phyloP scores from a whole-genome alignment of 1,284 basidiomycete genomes.

The Fomes fomentarius region DNA sequence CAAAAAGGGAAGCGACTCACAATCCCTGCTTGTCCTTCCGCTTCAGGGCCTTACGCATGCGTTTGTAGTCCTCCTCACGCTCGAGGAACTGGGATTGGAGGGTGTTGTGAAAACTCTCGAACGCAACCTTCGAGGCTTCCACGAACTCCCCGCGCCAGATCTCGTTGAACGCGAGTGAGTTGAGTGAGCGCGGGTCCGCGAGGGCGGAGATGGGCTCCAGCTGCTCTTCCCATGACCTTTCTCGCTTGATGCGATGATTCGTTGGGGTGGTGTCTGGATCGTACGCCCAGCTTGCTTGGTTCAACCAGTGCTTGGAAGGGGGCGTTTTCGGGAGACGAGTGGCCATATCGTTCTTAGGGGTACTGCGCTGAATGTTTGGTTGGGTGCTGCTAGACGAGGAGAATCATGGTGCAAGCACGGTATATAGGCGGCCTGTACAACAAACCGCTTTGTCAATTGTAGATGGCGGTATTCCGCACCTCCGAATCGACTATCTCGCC shows the following conservation, averaged over 20 bases:
- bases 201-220: conserved; percentile 5
- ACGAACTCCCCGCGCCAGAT: conserved; percentile 7
- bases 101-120: not conserved
- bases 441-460: too few relatives aligned
- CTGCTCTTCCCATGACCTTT: conserved; percentile 18
- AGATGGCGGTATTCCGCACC: too few relatives aligned
- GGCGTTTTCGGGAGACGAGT: too few relatives aligned
- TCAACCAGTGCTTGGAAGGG: too few relatives aligned
- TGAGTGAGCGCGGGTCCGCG: conserved; percentile 14
- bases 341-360: too few relatives aligned
- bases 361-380: too few relatives aligned
- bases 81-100: not conserved
- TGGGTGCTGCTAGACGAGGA: too few relatives aligned
- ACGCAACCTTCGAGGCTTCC: conserved; percentile 1
- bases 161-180: conserved; percentile 5
- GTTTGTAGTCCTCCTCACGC: not conserved
- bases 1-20: not conserved
- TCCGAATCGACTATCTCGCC: too few relatives aligned
- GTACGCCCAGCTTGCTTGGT: too few relatives aligned
- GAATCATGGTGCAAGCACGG: too few relatives aligned
- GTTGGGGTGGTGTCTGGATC: conserved; percentile 3
- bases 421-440: not conserved
- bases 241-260: not conserved
- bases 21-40: not conserved
- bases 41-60: not conserved